These are phyloP conservation scores for Yamadazyma siamensis DNA, from an alignment of 1,139 yeast species.

Conservation along the genomic window DNA sequence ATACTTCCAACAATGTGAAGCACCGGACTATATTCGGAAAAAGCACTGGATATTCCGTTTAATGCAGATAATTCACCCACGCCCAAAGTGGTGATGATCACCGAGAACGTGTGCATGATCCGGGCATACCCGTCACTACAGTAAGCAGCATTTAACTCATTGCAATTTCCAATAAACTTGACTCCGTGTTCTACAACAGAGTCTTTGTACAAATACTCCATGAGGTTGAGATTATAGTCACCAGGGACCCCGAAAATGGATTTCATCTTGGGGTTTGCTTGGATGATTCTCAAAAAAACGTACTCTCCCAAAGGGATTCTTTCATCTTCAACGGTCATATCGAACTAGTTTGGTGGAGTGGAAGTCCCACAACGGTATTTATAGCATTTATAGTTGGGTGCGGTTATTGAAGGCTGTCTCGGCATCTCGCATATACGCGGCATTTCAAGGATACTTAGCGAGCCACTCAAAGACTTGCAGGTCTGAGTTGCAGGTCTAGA, in stretches of 20 bases:
- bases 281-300: constrained; percentile 31
- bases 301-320: constrained; percentile 37
- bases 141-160: constrained; percentile 52
- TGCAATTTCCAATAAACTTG: constrained; percentile 30
- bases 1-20: constrained; percentile 72
- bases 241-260: constrained; percentile 42
- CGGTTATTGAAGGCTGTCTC: not conserved
- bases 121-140: constrained; percentile 80
- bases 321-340: constrained; percentile 13
- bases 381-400: not conserved
- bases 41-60: constrained; percentile 82
- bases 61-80: constrained; percentile 86
- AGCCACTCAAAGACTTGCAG: too few relatives aligned
- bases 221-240: constrained; percentile 36
- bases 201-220: constrained; percentile 33
- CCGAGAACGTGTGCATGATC: constrained; percentile 40
- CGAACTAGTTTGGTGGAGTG: too few relatives aligned
- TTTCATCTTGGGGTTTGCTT: constrained; percentile 33
- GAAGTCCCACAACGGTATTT: not conserved
- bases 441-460: too few relatives aligned
- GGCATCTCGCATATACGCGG: too few relatives aligned
- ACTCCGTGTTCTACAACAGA: constrained; percentile 20
- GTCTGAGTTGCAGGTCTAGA: too few relatives aligned
- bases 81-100: constrained; percentile 65
- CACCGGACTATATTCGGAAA: constrained; percentile 74